A percentile compares a stretch with the other conserved stretches of the same genome.
These are phyloP conservation scores for Fraxinus latifolia DNA, from an alignment of 305 asterid species.

Conservation along the genomic window DNA sequence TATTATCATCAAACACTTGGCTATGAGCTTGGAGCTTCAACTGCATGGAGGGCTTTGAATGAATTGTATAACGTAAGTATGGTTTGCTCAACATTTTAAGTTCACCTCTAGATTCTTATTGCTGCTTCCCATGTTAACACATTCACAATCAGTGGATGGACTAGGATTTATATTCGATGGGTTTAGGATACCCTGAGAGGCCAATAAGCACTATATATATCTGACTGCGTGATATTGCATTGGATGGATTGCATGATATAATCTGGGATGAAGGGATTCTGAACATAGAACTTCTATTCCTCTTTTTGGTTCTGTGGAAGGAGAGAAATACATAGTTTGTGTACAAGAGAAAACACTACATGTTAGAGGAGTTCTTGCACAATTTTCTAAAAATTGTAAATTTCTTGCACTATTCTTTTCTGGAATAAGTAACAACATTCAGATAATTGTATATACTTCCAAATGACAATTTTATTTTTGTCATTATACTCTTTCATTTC, in stretches of 20 bases:
- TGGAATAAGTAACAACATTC: neutral
- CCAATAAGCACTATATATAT: neutral
- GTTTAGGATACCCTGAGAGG: neutral
- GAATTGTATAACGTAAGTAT: conserved; percentile 64
- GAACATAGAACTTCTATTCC: neutral
- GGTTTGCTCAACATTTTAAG: neutral
- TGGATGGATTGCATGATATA: too few species aligned
- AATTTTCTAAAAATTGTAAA: neutral
- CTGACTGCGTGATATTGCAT: neutral
- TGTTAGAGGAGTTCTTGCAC: neutral
- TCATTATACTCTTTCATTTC: neutral
- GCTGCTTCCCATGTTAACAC: neutral
- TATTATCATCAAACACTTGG: conserved; percentile 80
- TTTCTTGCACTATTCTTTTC: neutral
- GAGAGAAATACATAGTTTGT: neutral
- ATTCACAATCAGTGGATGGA: neutral
- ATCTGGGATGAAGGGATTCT: neutral
- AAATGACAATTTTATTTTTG: neutral
- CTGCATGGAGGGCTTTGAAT: conserved; percentile 89
- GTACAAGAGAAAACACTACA: neutral
- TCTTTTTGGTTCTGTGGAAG: neutral
- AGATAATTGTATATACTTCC: neutral
- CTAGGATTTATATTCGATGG: neutral
- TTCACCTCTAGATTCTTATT: neutral
- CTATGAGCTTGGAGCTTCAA: conserved; percentile 79